These are phyloP conservation scores for Cryphonectria carpinicola DNA, from an alignment of 2,329 filamentous ascomycete genomes.

Conservation along the genomic window DNA sequence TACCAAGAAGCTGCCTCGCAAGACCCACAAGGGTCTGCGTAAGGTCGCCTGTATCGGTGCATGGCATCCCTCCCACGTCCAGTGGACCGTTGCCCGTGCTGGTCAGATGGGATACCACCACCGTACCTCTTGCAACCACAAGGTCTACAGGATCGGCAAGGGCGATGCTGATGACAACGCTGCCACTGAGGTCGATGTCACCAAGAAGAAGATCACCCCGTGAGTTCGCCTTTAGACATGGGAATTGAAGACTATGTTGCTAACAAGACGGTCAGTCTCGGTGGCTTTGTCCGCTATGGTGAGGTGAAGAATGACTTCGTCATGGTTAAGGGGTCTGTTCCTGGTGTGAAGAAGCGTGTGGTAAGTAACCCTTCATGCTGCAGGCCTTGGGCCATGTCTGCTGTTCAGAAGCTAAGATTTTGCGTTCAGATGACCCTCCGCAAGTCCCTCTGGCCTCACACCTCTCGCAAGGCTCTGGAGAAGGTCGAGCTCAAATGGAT, in stretches of 20 bases:
- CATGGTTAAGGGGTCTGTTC: slow-evolving; percentile 96
- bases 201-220: slow-evolving; percentile 99
- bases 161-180: slow-evolving; percentile 88
- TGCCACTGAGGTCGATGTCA: slow-evolving; percentile 92
- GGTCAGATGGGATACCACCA: slow-evolving; percentile 99
- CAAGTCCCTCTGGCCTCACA: slow-evolving; percentile 98
- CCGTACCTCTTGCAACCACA: slow-evolving; percentile 99
- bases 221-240: slow-evolving; percentile 60
- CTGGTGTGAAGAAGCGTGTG: slow-evolving; percentile 98
- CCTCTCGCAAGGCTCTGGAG: slow-evolving; percentile 92
- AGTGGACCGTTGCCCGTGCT: slow-evolving; percentile 99
- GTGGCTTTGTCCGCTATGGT: slow-evolving; percentile 99
- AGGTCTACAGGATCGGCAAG: slow-evolving; percentile 99
- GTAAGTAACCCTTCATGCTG: neutral
- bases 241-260: neutral
- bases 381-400: neutral
- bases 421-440: slow-evolving; percentile 77
- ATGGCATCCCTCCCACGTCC: slow-evolving; percentile 99
- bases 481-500: slow-evolving; percentile 99
- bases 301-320: slow-evolving; percentile 99
- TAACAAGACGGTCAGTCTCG: slow-evolving; percentile 64
- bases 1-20: slow-evolving; percentile 99
- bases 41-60: slow-evolving; percentile 99
- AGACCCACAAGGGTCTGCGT: slow-evolving; percentile 99
- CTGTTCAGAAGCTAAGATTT: neutral